Conservation (phyloP, 108 stramenopile species). For the Cyclostephanos tholiformis region DNA sequence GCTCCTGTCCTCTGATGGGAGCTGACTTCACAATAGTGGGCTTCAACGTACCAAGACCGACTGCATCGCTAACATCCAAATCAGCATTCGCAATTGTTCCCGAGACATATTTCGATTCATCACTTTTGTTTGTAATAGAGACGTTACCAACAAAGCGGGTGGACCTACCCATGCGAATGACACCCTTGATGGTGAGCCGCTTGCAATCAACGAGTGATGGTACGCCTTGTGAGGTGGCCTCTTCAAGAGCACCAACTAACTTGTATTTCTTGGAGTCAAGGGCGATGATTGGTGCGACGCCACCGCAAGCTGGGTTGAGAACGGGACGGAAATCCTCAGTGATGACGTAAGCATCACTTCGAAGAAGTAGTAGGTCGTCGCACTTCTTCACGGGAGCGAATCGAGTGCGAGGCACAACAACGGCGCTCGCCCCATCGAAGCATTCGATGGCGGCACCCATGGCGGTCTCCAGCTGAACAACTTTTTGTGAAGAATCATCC, state of each 20-base stretch:
- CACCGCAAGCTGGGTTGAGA: conserved; percentile 87
- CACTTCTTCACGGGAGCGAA: conserved; percentile 99
- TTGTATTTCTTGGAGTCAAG: conserved; percentile 97
- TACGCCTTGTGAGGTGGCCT: conserved; percentile 78
- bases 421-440: conserved; percentile 92
- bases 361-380: conserved; percentile 94
- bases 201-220: conserved; percentile 94
- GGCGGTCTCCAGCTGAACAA: conserved; percentile 98
- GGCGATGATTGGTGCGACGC: conserved; percentile 81
- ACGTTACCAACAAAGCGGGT: conserved; percentile 91
- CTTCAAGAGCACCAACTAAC: conserved; percentile 93
- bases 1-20: conserved; percentile 98
- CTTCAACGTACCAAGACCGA: conserved; percentile 88
- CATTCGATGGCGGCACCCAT: conserved; percentile 99
- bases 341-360: conserved; percentile 95
- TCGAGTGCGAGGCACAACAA: conserved; percentile 95
- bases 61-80: conserved; percentile 85
- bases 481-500: conserved; percentile 91
- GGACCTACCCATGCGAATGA: conserved; percentile 82
- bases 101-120: conserved; percentile 89
- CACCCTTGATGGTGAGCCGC: conserved; percentile 88
- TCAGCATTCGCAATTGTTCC: conserved; percentile 83
- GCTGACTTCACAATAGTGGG: conserved; percentile 75
- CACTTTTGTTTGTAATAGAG: conserved; percentile 84
- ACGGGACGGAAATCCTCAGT: conserved; percentile 86